Evolutionary conservation across 164 flowering plant genomes (phyloP), one percentile per base, ranked within the genome.

Genomic region (Tinospora cordifolia): DNA sequence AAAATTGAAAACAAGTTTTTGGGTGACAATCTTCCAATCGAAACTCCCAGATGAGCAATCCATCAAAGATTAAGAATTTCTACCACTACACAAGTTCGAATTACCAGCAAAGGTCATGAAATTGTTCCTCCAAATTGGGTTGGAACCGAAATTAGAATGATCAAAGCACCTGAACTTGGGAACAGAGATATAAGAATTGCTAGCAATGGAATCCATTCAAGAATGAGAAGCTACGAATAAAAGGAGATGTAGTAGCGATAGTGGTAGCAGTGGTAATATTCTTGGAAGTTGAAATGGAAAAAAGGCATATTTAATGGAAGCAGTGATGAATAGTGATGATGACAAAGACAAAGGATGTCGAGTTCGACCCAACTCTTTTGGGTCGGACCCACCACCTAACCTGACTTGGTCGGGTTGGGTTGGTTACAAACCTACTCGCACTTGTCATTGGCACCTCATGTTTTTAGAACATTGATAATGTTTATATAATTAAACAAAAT

Each of bases 131-230:
- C 46, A 38, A 38, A 15, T 13, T 3, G 76, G 24, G 57, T 8
- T 26, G 11, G 72, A 40, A 30, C 25, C 41, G 36, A 62, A 39
- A 67, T 74, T 73, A 0, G 79, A 40, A 39, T 80, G 83, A 41
- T 83, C 81, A 73, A 81, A 81, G 75, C 83, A 81, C 41, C 76
- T 65, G 69, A 79, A 76, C 64, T 66, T 76, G 15, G 78, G 69
- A 47, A 63, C 21, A 10, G 75, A 6, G 30, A 76, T 40, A 0
- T 74, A 72, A 70, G 81, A 66, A 38, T 75, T 67, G 46, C 60
- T 62, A 41, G 79, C 69, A 41, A 74, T 67, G 39, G 72, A 47
- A 39, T 68, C 71, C 68, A 68, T 69, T 47, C 13, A 62, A 60
- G 15, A 36, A 58, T 13, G 2, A 24, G 6, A 27, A 17, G 6